Base-by-base conservation (phyloP, 768 basidiomycete genomes). In the Agrocybe pediades region DNA sequence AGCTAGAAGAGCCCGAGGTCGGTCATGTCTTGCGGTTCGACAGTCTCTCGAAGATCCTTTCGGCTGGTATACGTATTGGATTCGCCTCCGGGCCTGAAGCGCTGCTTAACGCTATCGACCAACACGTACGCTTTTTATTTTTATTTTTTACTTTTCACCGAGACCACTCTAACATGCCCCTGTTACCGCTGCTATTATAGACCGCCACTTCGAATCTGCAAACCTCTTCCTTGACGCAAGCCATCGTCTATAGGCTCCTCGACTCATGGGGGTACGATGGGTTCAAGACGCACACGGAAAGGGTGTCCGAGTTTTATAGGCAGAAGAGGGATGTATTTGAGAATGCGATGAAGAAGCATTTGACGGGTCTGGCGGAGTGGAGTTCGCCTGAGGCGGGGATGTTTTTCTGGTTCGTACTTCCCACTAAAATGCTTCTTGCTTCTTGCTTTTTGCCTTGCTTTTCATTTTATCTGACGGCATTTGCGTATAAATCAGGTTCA, bases 1-100 rank as follows among this genome's bases (percentile, higher is more conserved):
- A 97, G 68, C 75, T 74, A 11, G 78, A 83, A 48, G 80, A 82
- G 58, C 76, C 80, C 30, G 81, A 85, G 60, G 79, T 82, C 20
- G 95, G 95, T 2, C 83, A 87, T 11, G 92, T 96, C 33, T 61
- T 96, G 17, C 84, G 95, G 36, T 93, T 96, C 67, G 95, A 97
- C 66, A 92, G 90, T 64, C 77, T 96, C 49, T 92, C 89, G 50
- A 97, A 97, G 73, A 75, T 95, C 40, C 76, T 87, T 19, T 86
- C 85, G 16, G 79, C 86, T 19, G 90, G 91, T 11, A 82, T 92
- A 64, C 84, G 90, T 17, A 77, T 95, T 55, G 94, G 93, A 7
- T 94, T 90, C 64, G 84, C 82, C 2, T 84, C 87, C 7, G 93
- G 90, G 7, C 92, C 95, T 16, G 77, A 77, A 43, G 68, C 75